phyloP scores from a whole-genome alignment of 1,139 yeast species.

The Yamadazyma epiphylla region DNA sequence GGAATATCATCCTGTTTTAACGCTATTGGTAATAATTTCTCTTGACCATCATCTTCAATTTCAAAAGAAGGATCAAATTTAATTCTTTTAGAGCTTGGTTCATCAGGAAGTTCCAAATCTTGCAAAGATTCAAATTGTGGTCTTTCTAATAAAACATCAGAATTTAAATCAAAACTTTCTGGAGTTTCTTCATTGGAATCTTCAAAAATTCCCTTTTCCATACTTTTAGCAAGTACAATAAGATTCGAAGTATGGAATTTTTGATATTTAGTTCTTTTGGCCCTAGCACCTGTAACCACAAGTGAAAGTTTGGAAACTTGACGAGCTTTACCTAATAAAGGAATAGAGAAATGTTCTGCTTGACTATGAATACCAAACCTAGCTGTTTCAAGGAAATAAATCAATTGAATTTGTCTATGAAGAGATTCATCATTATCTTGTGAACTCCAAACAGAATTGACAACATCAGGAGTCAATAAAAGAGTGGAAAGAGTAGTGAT shows the following conservation, averaged over 20 bases:
- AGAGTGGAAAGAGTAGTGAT: constrained; percentile 39
- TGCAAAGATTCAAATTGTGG: constrained; percentile 65
- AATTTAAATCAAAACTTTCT: constrained; percentile 60
- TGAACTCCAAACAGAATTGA: constrained; percentile 27
- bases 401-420: constrained; percentile 36
- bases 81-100: constrained; percentile 33
- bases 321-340: constrained; percentile 50
- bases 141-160: constrained; percentile 76
- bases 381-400: constrained; percentile 64
- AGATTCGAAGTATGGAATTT: constrained; percentile 65
- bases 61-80: constrained; percentile 30
- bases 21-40: constrained; percentile 56
- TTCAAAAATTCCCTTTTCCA: constrained; percentile 15
- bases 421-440: constrained; percentile 19
- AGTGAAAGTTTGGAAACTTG: constrained; percentile 58
- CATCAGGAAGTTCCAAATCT: constrained; percentile 36
- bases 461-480: constrained; percentile 31
- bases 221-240: constrained; percentile 71
- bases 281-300: constrained; percentile 81
- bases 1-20: constrained; percentile 64
- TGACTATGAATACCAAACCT: constrained; percentile 58
- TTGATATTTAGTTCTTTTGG: constrained; percentile 85
- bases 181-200: constrained; percentile 27
- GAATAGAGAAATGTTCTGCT: constrained; percentile 54
- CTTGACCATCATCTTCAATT: constrained; percentile 21